Evolutionary conservation across 768 basidiomycete genomes (phyloP), one percentile per base, ranked within the genome.

Genomic region (Mycena olivaceomarginata): DNA sequence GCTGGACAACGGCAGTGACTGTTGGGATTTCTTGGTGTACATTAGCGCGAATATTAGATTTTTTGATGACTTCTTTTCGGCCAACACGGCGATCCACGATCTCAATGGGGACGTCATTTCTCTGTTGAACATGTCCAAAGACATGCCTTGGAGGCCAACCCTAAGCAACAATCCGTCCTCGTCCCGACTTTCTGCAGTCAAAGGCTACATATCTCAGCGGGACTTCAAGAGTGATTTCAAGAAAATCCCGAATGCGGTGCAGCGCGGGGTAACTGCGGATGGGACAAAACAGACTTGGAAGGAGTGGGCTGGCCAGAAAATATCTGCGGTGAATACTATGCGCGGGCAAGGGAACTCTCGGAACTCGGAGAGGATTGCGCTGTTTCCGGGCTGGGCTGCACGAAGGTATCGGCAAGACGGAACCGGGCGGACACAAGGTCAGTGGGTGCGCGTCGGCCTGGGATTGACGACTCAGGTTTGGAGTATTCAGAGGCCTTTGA

Each of bases 341-440:
- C 70, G 5, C 78, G 72, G 37, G 68, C 66, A 40, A 76, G 75
- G 53, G 69, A 18, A 79, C 81, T 43, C 71, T 12, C 69, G 62
- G 53, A 63, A 62, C 46, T 70, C 73, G 20, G 93, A 94, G 79
- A 87, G 87, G 53, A 81, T 94, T 4, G 87, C 89, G 20, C 81
- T 96, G 31, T 96, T 97, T 85, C 96, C 96, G 6, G 95, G 96
- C 2, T 97, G 95, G 95, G 96, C 95, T 3, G 89, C 90, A 8
- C 87, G 91, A 67, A 85, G 90, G 40, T 92, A 91, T 81, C 84
- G 77, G 18, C 80, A 74, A 62, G 79, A 77, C 53, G 79, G 57
- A 64, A 67, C 25, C 20, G 77, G 56, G 22, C 71, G 80, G 56
- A 72, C 67, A 63, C 81, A 83, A 80, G 81, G 86, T 84, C 65